Evolutionary conservation across 2,329 filamentous ascomycete species (phyloP), one percentile per base, ranked within the genome.

Genomic region (Xylariaceae sp.): DNA sequence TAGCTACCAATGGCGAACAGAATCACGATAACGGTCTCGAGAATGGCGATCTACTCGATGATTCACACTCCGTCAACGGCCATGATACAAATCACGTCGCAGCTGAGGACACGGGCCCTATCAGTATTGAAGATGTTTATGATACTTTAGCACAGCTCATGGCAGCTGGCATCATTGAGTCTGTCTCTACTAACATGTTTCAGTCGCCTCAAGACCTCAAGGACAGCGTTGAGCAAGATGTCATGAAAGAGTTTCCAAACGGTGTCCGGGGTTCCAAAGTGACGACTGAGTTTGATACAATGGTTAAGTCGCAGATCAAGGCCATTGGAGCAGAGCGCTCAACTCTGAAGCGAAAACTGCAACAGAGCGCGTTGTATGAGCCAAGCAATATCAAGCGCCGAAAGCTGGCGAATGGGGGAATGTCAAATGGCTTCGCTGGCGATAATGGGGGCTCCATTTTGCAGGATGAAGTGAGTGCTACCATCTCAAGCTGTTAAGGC

Each of bases 131-230:
- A 16, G 76, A 83, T 33, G 69, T 83, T 10, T 79, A 83, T 59
- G 70, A 75, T 26, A 74, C 78, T 6, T 69, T 85, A 5, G 77
- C 76, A 43, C 78, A 79, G 16, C 72, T 85, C 30, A 81, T 92
- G 35, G 77, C 84, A 47, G 77, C 81, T 24, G 88, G 89, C 43
- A 81, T 91, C 57, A 70, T 94, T 42, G 83, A 88, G 60, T 84
- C 84, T 6, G 82, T 91, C 20, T 75, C 74, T 24, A 71, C 75
- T 4, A 77, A 74, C 50, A 83, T 80, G 46, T 85, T 86, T 55
- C 77, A 80, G 62, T 85, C 82, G 41, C 79, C 84, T 1, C 79
- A 83, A 44, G 90, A 88, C 53, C 74, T 81, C 4, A 77, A 78
- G 49, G 77, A 77, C 41, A 80, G 86, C 50, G 81, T 89, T n/a